Base-by-base conservation (phyloP, 352 stramenopile genomes). In the Phytophthora agathidicida region DNA sequence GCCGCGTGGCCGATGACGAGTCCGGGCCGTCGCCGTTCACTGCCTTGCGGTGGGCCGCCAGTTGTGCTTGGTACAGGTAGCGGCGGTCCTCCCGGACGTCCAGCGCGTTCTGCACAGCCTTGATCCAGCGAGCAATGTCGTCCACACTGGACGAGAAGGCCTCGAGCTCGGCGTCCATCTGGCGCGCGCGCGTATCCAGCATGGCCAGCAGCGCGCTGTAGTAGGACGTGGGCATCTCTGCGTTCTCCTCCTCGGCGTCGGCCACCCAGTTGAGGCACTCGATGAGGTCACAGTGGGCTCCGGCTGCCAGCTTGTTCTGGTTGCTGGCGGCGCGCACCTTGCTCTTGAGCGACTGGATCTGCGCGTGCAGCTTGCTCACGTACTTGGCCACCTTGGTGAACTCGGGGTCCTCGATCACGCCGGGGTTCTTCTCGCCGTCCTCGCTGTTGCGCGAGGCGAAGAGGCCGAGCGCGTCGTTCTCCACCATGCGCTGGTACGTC, bases 281-380 rank as follows among this genome's bases (percentile, higher is more conserved):
- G 43, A 93, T 93, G 35, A 94, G 77, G 47, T 90, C 83, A 56
- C 85, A 92, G 78, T 94, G 89, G 5, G 83, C 76, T n/a, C 79
- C 77, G 9, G 85, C 75, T 20, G 85, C 69, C 24, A 89, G 66
- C 41, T 88, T 83, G 70, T 89, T 91, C 63, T 89, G 77, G 44
- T 81, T 65, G 54, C 86, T 80, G 1, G 81, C 83, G 17, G 73
- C 68, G 23, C 73, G 68, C 32, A 76, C 80, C 39, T 89, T 89
- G 20, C 62, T 55, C 65, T 93, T 84, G 48, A 93, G 76, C 39
- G 37, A 61, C 58, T 84, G 75, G 43, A 89, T 82, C 30, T 89
- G 73, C 20, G 68, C 65, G 36, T 86, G 42, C 11, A 94, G 71
- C 54, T 88, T 78, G 49, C 61, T 51, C 38, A 93, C 68, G 60